Evolutionary conservation across 352 stramenopile genomes (phyloP), one percentile per base, ranked within the genome.

Genomic region (Globisporangium nunn): DNA sequence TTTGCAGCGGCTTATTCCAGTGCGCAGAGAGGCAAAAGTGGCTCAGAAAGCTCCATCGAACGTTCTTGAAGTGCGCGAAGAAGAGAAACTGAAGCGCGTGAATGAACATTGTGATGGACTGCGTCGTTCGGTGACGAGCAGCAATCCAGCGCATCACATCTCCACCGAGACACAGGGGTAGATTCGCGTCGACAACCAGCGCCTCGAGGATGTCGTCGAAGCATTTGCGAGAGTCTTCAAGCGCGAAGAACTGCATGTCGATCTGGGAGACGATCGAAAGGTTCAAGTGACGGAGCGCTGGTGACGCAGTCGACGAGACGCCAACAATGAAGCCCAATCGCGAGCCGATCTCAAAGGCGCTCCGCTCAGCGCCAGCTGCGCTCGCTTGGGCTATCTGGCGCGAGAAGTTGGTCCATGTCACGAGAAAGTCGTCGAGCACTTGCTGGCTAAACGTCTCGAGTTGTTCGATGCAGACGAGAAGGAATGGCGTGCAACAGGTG

Each of bases 391-490:
- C 50, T 18, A 45, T 44, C 4, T 59, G 60, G 18, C 59, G 67
- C 1, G 57, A 47, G 33, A 78, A 85, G 56, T 89, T 71, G 8
- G 70, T 76, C 79, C 79, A 91, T 40, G 90, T 72, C 44, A 81
- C 75, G 17, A 93, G 56, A 49, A 93, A 89, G 39, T 93, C 81
- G 23, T 74, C 64, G 12, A 91, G 67, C 0, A 84, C 71, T 18
- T 72, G 63, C 30, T 79, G 69, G 7, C 75, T 70, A 10, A 93
- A 81, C 0, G 56, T 55, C 62, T 93, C 84, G 11, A 91, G 66
- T 56, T 91, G 74, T 44, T 91, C 84, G n/a, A 93, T 77, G 56
- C 81, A 90, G 1, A 93, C 56, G 37, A 93, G 39, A 29, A 87
- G 33, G 50, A 74, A 91, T 5, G 81, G 64, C n/a, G 49, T 64